These are phyloP conservation scores for Hypomontagnella monticulosa DNA, from an alignment of 495 filamentous ascomycete species.

Conservation along the genomic window DNA sequence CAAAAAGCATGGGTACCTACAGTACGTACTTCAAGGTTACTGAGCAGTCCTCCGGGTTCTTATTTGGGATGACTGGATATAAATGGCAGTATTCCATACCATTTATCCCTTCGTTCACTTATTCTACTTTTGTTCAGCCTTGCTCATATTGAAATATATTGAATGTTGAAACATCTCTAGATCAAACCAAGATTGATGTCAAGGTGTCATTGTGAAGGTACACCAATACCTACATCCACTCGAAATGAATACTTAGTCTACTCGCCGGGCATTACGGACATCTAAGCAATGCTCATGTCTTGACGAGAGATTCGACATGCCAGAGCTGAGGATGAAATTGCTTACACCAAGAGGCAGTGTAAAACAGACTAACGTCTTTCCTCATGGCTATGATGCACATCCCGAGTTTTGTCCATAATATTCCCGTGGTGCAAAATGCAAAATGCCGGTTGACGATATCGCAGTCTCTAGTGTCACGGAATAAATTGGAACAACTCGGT, in stretches of 20 bases:
- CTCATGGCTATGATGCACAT: constrained; percentile 33
- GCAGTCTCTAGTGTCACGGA: constrained; percentile 16
- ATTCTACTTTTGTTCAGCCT: constrained; percentile 16
- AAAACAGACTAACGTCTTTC: constrained; percentile 35
- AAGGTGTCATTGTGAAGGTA: neutral
- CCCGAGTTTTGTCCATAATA: constrained; percentile 41
- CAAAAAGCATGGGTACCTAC: neutral
- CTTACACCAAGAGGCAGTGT: constrained; percentile 10
- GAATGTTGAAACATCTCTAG: neutral
- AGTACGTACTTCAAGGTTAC: neutral
- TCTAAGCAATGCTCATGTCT: constrained; percentile 4
- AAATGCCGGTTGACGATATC: constrained; percentile 39
- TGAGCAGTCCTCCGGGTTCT: constrained; percentile 40
- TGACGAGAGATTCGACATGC: constrained; percentile 15
- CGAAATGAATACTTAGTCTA: constrained; percentile 1
- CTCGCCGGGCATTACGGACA: neutral
- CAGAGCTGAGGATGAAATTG: constrained; percentile 9
- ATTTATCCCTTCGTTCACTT: constrained; percentile 2
- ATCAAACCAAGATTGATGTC: neutral
- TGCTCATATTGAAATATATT: constrained; percentile 13
- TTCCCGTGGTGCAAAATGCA: constrained; percentile 23
- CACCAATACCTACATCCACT: neutral
- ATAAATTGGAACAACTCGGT: constrained; percentile 14
- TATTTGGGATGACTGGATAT: constrained; percentile 25
- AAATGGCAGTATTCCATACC: constrained; percentile 30